These are phyloP conservation scores for Globisporangium heterothallicum DNA, from an alignment of 352 stramenopile genomes.

Conservation along the genomic window DNA sequence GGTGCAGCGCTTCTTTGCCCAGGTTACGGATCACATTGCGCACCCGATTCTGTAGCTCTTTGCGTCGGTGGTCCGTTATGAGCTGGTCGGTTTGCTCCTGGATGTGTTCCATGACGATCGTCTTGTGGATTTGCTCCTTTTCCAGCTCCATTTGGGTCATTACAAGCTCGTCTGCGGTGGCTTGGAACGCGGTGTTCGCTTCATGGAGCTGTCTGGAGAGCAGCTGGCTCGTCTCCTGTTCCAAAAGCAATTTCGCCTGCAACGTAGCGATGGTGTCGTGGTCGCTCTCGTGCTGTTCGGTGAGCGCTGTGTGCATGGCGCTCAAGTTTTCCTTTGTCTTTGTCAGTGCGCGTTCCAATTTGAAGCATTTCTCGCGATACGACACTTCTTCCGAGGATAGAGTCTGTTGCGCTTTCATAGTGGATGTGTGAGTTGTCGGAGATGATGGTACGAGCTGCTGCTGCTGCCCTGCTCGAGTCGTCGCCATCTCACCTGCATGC, in stretches of 20 bases:
- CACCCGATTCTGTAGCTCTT: conserved; percentile 45
- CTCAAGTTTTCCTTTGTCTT: conserved; percentile 33
- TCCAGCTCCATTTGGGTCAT: conserved; percentile 44
- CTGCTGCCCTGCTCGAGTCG: not conserved
- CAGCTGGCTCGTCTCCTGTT: conserved; percentile 38
- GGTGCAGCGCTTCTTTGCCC: conserved; percentile 51
- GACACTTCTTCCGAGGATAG: conserved; percentile 27
- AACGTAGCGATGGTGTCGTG: conserved; percentile 28
- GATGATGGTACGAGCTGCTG: not conserved
- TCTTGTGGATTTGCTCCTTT: conserved; percentile 31
- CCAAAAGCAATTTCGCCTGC: conserved; percentile 45
- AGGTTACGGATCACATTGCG: conserved; percentile 52
- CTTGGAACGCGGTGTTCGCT: conserved; percentile 33
- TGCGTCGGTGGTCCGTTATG: conserved; percentile 44
- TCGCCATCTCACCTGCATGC: not conserved
- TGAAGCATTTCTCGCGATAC: conserved; percentile 47
- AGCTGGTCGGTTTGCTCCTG: conserved; percentile 38
- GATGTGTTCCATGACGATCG: conserved; percentile 41
- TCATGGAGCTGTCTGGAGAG: conserved; percentile 52
- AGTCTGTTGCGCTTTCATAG: conserved; percentile 9
- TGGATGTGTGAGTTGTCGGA: not conserved
- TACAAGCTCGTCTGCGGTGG: conserved; percentile 40
- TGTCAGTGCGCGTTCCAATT: conserved; percentile 46
- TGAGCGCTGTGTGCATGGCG: conserved; percentile 25
- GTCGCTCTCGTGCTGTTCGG: conserved; percentile 23